phyloP scores from a whole-genome alignment of 768 basidiomycete genomes.

The Pulveroboletus frians region DNA sequence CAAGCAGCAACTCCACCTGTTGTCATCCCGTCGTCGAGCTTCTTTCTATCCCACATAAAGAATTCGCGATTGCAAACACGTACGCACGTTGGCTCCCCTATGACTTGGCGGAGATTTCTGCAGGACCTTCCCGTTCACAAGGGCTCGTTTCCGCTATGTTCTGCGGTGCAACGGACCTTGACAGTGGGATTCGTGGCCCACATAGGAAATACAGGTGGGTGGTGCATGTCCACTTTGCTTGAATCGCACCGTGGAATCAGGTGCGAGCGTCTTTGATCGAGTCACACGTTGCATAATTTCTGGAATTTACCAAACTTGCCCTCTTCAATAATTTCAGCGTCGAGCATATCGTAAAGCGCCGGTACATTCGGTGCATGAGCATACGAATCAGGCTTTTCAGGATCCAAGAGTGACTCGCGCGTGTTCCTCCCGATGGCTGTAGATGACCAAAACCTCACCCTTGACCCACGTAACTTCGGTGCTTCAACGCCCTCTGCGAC shows the following conservation, averaged over 20 bases:
- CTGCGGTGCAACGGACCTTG: slow-evolving; percentile 18
- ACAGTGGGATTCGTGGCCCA: slow-evolving; percentile 14
- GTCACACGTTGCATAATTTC: slow-evolving; percentile 25
- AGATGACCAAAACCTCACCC: slow-evolving; percentile 16
- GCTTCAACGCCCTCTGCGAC: slow-evolving; percentile 7
- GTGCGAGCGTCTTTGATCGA: slow-evolving; percentile 15
- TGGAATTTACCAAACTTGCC: slow-evolving; percentile 14
- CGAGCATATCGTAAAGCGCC: slow-evolving; percentile 19
- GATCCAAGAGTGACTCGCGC: slow-evolving; percentile 10
- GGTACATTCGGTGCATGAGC: slow-evolving; percentile 10
- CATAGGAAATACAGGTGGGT: slow-evolving; percentile 22
- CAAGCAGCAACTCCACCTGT: slow-evolving; percentile 16
- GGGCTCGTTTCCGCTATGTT: slow-evolving; percentile 16
- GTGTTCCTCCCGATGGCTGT: slow-evolving; percentile 10
- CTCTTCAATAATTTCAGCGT: slow-evolving; percentile 9
- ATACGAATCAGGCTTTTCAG: slow-evolving; percentile 15
- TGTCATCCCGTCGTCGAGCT: slow-evolving; percentile 8
- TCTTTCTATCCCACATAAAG: slow-evolving; percentile 17
- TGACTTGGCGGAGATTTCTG: slow-evolving; percentile 21
- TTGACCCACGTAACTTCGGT: slow-evolving; percentile 22
- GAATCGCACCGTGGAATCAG: slow-evolving; percentile 8
- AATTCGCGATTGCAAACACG: slow-evolving; percentile 19
- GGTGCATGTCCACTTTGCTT: slow-evolving; percentile 17
- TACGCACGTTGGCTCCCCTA: slow-evolving; percentile 18
- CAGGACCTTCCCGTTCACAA: slow-evolving; percentile 6